Percentiles rank a stretch among this genome's conserved stretches.
Evolutionary conservation across 208 protist species (phyloP).

Genomic region (Trypanosoma conorhini): DNA sequence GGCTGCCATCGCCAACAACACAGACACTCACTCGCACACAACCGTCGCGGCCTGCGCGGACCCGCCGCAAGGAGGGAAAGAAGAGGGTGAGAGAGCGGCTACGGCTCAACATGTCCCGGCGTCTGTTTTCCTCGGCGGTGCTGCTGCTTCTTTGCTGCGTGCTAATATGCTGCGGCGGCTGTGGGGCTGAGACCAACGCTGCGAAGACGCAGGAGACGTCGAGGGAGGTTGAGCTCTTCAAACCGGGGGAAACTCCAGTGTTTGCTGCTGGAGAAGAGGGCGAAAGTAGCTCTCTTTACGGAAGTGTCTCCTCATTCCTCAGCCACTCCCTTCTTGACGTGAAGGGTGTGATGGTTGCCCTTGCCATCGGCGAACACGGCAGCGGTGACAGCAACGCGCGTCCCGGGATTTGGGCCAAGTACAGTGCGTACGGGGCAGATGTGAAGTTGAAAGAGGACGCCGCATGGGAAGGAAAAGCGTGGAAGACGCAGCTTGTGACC

Average conservation of each 20-base stretch:
- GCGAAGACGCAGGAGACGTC: background rate
- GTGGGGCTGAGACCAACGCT: background rate
- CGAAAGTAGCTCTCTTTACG: background rate
- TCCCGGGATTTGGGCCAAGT: background rate
- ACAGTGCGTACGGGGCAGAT: background rate
- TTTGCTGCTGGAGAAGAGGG: background rate
- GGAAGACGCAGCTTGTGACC: background rate
- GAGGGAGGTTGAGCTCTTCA: background rate
- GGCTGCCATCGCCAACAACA: background rate
- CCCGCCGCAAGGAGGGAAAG: background rate
- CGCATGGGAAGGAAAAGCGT: background rate
- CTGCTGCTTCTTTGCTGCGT: background rate
- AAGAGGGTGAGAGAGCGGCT: background rate
- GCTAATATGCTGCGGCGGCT: too few species aligned
- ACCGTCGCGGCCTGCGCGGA: background rate
- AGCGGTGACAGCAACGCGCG: background rate
- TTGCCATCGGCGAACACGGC: background rate
- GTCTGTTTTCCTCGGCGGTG: constrained; percentile 10
- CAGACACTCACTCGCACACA: background rate
- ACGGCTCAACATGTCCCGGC: background rate
- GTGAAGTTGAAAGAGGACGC: background rate
- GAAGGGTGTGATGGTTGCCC: background rate
- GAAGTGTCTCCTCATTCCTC: background rate
- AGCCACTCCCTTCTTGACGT: background rate
- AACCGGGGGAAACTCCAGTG: background rate